Evolutionary conservation across 352 stramenopile species (phyloP).

Genomic region (Pythium vanterpoolii): DNA sequence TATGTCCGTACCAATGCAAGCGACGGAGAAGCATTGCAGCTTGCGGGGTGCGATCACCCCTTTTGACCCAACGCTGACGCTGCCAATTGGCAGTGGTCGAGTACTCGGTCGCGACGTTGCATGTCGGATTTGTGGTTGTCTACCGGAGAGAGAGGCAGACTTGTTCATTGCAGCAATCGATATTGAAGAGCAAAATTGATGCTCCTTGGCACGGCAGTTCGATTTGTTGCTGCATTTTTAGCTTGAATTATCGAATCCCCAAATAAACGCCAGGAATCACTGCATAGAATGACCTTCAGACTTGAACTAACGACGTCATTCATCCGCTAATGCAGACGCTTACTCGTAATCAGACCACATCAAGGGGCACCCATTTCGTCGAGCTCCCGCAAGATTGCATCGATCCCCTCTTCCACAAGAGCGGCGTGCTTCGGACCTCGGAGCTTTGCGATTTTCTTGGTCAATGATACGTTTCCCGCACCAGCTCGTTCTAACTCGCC

Average conservation of each 20-base stretch:
- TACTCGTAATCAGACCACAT: neutral
- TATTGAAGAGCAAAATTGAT: neutral
- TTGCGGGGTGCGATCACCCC: constrained; percentile 28
- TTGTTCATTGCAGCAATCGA: neutral
- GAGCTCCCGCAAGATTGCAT: constrained; percentile 12
- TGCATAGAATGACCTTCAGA: neutral
- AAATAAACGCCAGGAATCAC: neutral
- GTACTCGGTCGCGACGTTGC: neutral
- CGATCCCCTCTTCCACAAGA: constrained; percentile 2
- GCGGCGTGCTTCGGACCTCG: constrained; percentile 1
- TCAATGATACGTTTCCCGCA: neutral
- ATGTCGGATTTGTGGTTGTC: neutral
- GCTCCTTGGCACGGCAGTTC: neutral
- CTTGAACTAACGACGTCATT: neutral
- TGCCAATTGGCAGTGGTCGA: neutral
- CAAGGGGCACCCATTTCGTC: constrained; percentile 5
- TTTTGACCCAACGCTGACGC: constrained; percentile 8
- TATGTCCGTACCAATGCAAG: constrained; percentile 35
- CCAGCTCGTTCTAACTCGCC: neutral
- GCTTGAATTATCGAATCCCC: neutral
- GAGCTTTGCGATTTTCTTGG: neutral
- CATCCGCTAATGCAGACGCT: neutral
- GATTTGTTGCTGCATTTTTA: neutral
- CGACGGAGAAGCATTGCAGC: constrained; percentile 60
- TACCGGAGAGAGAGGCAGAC: neutral